Evolutionary conservation across 495 filamentous ascomycete genomes (phyloP).

Genomic region (Cladorrhinum samala): DNA sequence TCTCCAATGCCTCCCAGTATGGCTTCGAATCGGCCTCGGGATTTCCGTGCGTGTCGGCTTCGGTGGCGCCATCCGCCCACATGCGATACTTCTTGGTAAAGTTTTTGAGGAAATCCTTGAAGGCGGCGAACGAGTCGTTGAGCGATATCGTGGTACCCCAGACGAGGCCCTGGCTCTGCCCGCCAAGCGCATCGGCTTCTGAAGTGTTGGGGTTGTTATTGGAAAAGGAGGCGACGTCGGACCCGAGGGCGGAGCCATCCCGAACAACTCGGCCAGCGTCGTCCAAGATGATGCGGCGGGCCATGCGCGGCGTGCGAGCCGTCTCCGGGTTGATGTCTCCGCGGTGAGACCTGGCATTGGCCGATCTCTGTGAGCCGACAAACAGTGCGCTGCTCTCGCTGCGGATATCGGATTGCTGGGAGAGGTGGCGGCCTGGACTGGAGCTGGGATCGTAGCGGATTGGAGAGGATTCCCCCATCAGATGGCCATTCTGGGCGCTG

Average conservation of each 20-base stretch:
- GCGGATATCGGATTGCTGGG: conserved; percentile 57
- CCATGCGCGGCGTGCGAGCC: conserved; percentile 57
- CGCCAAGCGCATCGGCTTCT: conserved; percentile 82
- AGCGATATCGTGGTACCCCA: conserved; percentile 98
- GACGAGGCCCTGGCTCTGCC: conserved; percentile 72
- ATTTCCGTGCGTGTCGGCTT: conserved; percentile 61
- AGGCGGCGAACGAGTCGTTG: conserved; percentile 74
- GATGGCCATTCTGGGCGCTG: conserved; percentile 41
- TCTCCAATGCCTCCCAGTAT: conserved; percentile 80
- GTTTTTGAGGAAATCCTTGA: conserved; percentile 86
- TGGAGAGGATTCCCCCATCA: conserved; percentile 78
- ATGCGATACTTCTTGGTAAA: conserved; percentile 90
- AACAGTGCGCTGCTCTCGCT: conserved; percentile 85
- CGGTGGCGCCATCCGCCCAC: conserved; percentile 75
- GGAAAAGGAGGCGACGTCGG: conserved; percentile 79
- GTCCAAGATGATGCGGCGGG: conserved; percentile 73
- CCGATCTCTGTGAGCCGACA: conserved; percentile 57
- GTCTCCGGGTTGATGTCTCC: conserved; percentile 79
- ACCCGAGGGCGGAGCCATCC: conserved; percentile 48
- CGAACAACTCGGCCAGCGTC: conserved; percentile 68
- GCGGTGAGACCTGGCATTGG: conserved; percentile 55
- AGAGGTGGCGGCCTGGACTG: conserved; percentile 60
- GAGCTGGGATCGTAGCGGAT: conserved; percentile 85
- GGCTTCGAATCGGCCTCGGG: conserved; percentile 62
- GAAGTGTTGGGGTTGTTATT: conserved; percentile 84